Percentiles rank a stretch among this genome's conserved stretches.
phyloP scores from a whole-genome alignment of 2,329 filamentous ascomycete genomes.

The Hypoxylon sp. region DNA sequence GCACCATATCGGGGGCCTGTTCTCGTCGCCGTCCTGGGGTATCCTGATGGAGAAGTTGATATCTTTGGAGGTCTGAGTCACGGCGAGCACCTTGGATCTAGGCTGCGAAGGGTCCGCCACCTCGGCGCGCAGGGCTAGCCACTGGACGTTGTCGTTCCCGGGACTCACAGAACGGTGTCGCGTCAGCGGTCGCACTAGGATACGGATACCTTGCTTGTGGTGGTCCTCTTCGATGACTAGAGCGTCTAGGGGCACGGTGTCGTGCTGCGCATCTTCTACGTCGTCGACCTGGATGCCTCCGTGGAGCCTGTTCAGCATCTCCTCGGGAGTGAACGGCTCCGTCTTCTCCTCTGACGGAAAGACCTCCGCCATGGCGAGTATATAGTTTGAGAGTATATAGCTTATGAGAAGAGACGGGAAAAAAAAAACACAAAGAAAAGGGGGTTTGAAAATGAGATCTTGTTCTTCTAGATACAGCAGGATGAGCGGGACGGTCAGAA shows the following conservation, averaged over 20 bases:
- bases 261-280: constrained; percentile 49
- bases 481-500: too few species aligned
- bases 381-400: constrained; percentile 18
- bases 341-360: constrained; percentile 61
- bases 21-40: constrained; percentile 54
- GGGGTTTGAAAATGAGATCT: not conserved
- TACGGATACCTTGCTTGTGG: constrained; percentile 63
- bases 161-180: constrained; percentile 63
- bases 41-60: constrained; percentile 68
- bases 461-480: constrained; percentile 20
- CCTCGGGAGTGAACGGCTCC: constrained; percentile 65
- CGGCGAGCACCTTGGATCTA: constrained; percentile 65
- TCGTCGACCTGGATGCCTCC: constrained; percentile 56
- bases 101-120: constrained; percentile 59
- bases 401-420: constrained; percentile 7
- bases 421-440: not conserved
- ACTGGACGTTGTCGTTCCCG: constrained; percentile 63
- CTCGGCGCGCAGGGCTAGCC: constrained; percentile 64
- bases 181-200: constrained; percentile 63
- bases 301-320: constrained; percentile 59
- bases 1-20: constrained; percentile 62
- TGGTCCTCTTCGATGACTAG: constrained; percentile 60
- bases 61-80: constrained; percentile 66
- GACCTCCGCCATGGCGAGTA: constrained; percentile 55
- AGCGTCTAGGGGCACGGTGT: constrained; percentile 61